Percentiles rank a stretch among this genome's conserved stretches.
Evolutionary conservation across 192 early-diverging fungal genomes (phyloP).

Genomic region (Kappamyces sp.): DNA sequence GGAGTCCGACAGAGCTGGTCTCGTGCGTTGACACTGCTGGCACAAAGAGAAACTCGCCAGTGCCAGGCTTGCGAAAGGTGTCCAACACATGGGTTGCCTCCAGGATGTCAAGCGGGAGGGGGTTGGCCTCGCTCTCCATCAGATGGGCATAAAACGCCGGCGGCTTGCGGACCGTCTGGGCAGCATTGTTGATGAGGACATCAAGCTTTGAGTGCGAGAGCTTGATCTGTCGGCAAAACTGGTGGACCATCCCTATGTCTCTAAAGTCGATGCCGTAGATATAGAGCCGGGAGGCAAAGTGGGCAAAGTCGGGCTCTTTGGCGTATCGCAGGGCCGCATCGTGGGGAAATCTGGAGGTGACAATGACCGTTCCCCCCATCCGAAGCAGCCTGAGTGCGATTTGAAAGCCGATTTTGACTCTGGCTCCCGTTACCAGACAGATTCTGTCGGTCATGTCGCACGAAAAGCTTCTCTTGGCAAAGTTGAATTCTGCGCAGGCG

Average conservation of each 20-base stretch:
- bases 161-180: conserved; percentile 54
- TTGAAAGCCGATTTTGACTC: conserved; percentile 54
- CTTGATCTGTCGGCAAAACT: conserved; percentile 44
- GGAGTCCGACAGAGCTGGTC: conserved; percentile 9
- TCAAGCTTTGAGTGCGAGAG: conserved; percentile 35
- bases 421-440: conserved; percentile 49
- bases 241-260: conserved; percentile 45
- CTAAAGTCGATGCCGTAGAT: conserved; percentile 54
- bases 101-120: conserved; percentile 17
- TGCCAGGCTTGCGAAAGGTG: conserved; percentile 29
- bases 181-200: conserved; percentile 57
- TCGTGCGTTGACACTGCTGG: conserved; percentile 15
- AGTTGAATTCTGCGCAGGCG: conserved; percentile 46
- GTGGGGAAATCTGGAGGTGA: conserved; percentile 51
- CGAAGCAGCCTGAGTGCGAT: conserved; percentile 50
- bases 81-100: conserved; percentile 28
- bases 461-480: conserved; percentile 35
- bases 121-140: conserved; percentile 33
- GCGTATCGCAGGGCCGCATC: conserved; percentile 45
- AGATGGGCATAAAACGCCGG: conserved; percentile 51
- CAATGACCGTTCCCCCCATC: conserved; percentile 50
- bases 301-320: conserved; percentile 34
- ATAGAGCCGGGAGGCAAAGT: conserved; percentile 31
- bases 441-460: conserved; percentile 46
- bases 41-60: conserved; percentile 35